Conservation (phyloP, 768 basidiomycete genomes). For the Xerocomus brunneocitrinus region DNA sequence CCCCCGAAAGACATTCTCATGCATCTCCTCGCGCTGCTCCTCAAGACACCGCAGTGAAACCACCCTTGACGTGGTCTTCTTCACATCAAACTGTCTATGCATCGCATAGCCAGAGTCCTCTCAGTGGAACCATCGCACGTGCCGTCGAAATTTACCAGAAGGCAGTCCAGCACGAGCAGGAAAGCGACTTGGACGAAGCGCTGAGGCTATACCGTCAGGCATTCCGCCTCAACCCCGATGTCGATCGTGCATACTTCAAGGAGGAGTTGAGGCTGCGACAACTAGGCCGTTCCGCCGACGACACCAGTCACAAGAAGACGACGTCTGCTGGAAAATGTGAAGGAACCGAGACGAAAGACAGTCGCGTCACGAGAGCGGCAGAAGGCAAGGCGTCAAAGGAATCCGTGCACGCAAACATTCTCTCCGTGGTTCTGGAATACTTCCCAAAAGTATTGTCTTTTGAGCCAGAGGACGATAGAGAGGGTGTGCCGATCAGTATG, state of each 20-base stretch:
- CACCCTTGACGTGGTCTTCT: slow-evolving; percentile 9
- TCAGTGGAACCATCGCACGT: slow-evolving; percentile 35
- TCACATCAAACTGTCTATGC: slow-evolving; percentile 14
- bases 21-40: neutral
- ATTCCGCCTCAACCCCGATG: slow-evolving; percentile 70
- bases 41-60: slow-evolving; percentile 4
- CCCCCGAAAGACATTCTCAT: slow-evolving; percentile 8
- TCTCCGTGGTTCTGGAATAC: slow-evolving; percentile 44
- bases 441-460: slow-evolving; percentile 55
- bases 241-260: slow-evolving; percentile 65
- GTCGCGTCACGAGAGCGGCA: slow-evolving; percentile 63
- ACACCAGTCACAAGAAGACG: slow-evolving; percentile 63
- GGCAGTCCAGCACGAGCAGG: slow-evolving; percentile 72
- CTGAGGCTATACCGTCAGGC: slow-evolving; percentile 72
- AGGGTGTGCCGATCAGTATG: slow-evolving; percentile 47
- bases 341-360: slow-evolving; percentile 60
- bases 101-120: slow-evolving; percentile 24
- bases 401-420: slow-evolving; percentile 25
- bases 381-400: slow-evolving; percentile 25
- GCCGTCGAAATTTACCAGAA: slow-evolving; percentile 65
- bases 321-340: slow-evolving; percentile 71
- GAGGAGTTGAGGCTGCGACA: slow-evolving; percentile 40
- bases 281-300: slow-evolving; percentile 1
- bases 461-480: slow-evolving; percentile 63
- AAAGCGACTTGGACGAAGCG: slow-evolving; percentile 71